Evolutionary conservation across 1,284 basidiomycete species (phyloP), one percentile per base, ranked within the genome.

Genomic region (Stygiomarasmius scandens): DNA sequence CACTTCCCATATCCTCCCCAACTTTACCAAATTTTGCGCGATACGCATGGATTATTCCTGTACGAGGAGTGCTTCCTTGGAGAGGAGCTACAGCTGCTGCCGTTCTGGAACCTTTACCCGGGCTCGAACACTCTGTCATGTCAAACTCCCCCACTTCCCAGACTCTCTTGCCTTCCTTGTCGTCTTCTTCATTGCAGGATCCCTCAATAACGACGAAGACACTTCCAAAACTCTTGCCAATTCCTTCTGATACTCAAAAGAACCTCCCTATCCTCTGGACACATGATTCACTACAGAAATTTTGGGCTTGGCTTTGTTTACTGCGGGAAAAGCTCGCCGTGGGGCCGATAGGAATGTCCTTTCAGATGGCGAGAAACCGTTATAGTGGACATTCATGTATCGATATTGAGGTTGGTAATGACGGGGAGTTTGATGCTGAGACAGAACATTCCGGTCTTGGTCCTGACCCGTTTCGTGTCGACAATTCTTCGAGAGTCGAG

Each of bases 1-100:
- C 71, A 2, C 49, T 63, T 5, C 66, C 69, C 45, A 67, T 67
- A 59, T 56, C n/a, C n/a, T n/a, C n/a, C n/a, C n/a, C 68, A 54
- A 8, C 63, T 62, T 58, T 68, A 41, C 68, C 69, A 67, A 5
- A 29, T 16, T 81, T 73, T 64, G 64, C 73, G 49, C 78, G 85
- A 49, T 71, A 71, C 49, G 78, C 82, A 2, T 89, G 87, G 87
- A 65, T 88, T n/a, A 74, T 89, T 38, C 87, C 87, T 34, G 66
- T 88, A 6, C 80, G 84, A 11, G 87, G 87, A 10, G 66, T 49
- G 11, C 65, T 81, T 29, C 82, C 82, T 10, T 89, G 83, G 82
- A 65, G 71, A 5, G 70, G 67, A 20, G 78, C 77, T 45, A 79
- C 84, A 1, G 59, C 71, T 19, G 86, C 79, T 3, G 67, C 69